Percentiles rank a stretch among this genome's conserved stretches.
Evolutionary conservation across 2,329 filamentous ascomycete species (phyloP).

Genomic region (Grosmannia clavigera): DNA sequence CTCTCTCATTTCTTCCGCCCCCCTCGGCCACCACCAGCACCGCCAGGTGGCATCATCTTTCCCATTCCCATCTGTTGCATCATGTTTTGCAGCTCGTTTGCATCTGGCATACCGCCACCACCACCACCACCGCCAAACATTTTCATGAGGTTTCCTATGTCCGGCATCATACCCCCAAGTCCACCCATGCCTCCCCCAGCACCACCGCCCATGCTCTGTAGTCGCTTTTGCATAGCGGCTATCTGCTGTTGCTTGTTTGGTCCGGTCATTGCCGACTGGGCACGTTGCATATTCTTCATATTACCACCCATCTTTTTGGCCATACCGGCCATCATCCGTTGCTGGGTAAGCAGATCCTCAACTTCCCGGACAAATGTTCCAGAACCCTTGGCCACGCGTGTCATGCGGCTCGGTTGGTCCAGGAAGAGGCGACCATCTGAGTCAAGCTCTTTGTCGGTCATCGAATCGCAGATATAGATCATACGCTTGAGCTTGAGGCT

Average conservation of each 20-base stretch:
- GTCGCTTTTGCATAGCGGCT: conserved; percentile 90
- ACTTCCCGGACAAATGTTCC: conserved; percentile 87
- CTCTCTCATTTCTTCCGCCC: conserved; percentile 8
- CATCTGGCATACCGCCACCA: conserved; percentile 54
- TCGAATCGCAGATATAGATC: conserved; percentile 98
- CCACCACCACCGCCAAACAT: conserved; percentile 70
- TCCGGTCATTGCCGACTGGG: conserved; percentile 81
- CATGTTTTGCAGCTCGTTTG: conserved; percentile 71
- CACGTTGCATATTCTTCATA: conserved; percentile 95
- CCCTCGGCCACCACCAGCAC: conserved; percentile 7
- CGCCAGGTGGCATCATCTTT: conserved; percentile 6
- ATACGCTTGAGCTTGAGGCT: conserved; percentile 86
- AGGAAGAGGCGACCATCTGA: conserved; percentile 90
- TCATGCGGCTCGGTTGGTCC: conserved; percentile 86
- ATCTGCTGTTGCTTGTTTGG: conserved; percentile 88
- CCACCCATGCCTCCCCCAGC: conserved; percentile 18
- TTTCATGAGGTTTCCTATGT: conserved; percentile 81
- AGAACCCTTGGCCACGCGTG: conserved; percentile 75
- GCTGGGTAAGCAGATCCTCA: conserved; percentile 93
- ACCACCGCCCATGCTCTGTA: conserved; percentile 81
- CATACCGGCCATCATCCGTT: conserved; percentile 98
- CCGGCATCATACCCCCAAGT: conserved; percentile 44
- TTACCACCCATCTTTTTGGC: conserved; percentile 97
- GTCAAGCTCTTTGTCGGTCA: conserved; percentile 93
- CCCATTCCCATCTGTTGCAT: conserved; percentile 59